A percentile compares a stretch with the other conserved stretches of the same genome.
phyloP scores from a whole-genome alignment of 2,329 filamentous ascomycete species.

The Aspergillus versicolor region DNA sequence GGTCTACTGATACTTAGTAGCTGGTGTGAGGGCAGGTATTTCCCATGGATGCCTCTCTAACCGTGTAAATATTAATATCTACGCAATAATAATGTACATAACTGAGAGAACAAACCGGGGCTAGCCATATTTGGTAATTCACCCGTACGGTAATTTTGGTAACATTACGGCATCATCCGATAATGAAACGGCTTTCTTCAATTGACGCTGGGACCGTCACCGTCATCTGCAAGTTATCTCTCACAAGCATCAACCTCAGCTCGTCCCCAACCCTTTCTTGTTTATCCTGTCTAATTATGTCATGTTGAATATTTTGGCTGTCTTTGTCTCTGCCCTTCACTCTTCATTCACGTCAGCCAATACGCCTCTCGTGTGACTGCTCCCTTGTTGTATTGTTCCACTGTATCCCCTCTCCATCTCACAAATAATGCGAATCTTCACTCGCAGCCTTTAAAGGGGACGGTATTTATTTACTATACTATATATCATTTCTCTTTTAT shows the following conservation, averaged over 20 bases:
- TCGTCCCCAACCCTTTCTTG: background rate
- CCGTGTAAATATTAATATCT: background rate
- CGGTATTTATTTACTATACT: background rate
- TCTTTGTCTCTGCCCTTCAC: slow-evolving; percentile 7
- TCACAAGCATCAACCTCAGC: background rate
- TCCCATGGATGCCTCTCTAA: background rate
- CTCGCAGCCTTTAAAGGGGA: slow-evolving; percentile 7
- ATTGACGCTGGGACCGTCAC: background rate
- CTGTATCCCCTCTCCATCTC: slow-evolving; percentile 2
- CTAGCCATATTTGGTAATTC: background rate
- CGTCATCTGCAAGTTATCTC: background rate
- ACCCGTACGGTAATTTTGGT: slow-evolving; percentile 1
- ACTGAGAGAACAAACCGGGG: background rate
- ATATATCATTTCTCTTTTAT: slow-evolving; percentile 3
- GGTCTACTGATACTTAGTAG: background rate
- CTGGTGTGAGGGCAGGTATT: background rate
- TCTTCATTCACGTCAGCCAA: slow-evolving; percentile 1
- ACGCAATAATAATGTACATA: background rate
- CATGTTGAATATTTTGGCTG: slow-evolving; percentile 13
- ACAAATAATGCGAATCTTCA: slow-evolving; percentile 15
- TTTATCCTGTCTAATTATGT: slow-evolving; percentile 2
- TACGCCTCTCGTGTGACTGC: slow-evolving; percentile 19
- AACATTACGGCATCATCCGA: background rate
- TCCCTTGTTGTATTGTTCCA: slow-evolving; percentile 19
- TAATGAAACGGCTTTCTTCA: background rate